Percentiles rank a stretch among this genome's conserved stretches.
Evolutionary conservation across 495 filamentous ascomycete genomes (phyloP).

Genomic region (Aspergillus haitiensis): DNA sequence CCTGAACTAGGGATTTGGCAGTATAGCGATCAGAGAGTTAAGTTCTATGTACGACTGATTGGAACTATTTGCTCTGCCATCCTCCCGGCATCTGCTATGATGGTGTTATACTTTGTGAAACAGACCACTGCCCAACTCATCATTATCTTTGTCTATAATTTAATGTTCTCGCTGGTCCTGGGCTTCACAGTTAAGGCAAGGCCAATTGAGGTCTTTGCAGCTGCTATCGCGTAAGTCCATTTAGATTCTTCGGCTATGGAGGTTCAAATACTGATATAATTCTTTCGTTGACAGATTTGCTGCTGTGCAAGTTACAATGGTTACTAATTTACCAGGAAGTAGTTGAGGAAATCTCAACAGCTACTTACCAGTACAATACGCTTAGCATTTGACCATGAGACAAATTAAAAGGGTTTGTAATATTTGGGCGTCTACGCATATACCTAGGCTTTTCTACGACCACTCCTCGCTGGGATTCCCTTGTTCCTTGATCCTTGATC

Average conservation of each 20-base stretch:
- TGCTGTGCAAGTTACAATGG: constrained; percentile 21
- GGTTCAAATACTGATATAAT: background rate
- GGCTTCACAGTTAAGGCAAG: constrained; percentile 31
- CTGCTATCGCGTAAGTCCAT: constrained; percentile 29
- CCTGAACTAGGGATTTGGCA: background rate
- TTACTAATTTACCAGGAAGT: background rate
- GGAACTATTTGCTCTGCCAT: constrained; percentile 30
- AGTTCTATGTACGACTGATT: constrained; percentile 20
- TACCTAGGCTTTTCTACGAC: too few species aligned
- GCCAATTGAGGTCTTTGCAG: constrained; percentile 36
- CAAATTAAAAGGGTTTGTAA: too few species aligned
- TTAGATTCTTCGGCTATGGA: too few species aligned
- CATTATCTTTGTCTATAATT: constrained; percentile 34
- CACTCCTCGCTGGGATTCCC: too few species aligned
- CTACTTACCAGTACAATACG: too few species aligned
- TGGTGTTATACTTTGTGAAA: constrained; percentile 34
- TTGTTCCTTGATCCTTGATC: too few species aligned
- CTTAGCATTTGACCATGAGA: too few species aligned
- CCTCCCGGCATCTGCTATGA: constrained; percentile 33
- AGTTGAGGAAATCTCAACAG: too few species aligned
- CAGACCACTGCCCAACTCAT: constrained; percentile 24
- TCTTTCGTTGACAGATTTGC: constrained; percentile 20
- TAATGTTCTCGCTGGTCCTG: constrained; percentile 29
- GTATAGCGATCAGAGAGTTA: constrained; percentile 9
- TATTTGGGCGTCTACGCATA: too few species aligned